Base-by-base conservation (phyloP, 208 protist genomes). In the Blechomonas ayalai region DNA sequence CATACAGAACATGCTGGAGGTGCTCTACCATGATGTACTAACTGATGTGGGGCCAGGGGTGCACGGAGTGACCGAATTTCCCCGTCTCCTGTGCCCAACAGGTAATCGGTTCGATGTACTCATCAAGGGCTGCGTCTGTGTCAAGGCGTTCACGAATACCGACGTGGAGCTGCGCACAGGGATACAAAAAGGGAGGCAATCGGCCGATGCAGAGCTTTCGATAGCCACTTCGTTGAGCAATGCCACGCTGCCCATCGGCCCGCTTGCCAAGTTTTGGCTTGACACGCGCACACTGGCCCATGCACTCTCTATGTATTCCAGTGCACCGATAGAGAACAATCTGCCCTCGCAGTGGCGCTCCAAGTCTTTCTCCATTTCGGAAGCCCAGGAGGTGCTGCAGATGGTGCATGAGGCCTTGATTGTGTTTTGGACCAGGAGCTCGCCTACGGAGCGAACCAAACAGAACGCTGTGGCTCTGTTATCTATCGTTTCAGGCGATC, bases 1-100 rank as follows among this genome's bases (percentile, higher is more conserved):
- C 10, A 66, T 90, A 18, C 34, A 51, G 23, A 31, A 55, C 20
- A 90, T 95, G 87, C 39, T 95, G 38, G 78, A 90, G 52, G 66
- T 87, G 69, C 74, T 95, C 19, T 95, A 95, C 64, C 47, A 39
- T 4, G 87, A 95, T 36, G 76, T 88, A 4, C 69, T 75, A 7
- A 47, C 44, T 3, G 82, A 90, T 24, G 34, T 55, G 1, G 49
- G 53, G 27, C 55, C 70, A 19, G 78, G 77, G 9, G 57, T 73
- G 13, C 43, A 44, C 2, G 56, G 67, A 13, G 66, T 95, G 19
- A 86, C 65, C 12, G 25, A 80, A 6, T 95, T 95, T 33, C 82
- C 87, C 3, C 52, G 52, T 2, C 39, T 63, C 1, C 61, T 95
- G 51, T 95, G 87, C 53, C 61, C 74, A 4, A 73, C 60, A 8